Percentiles rank a stretch among this genome's conserved stretches.
These are phyloP conservation scores for Avicennia marina DNA, from an alignment of 257 asterid genomes.

Conservation along the genomic window DNA sequence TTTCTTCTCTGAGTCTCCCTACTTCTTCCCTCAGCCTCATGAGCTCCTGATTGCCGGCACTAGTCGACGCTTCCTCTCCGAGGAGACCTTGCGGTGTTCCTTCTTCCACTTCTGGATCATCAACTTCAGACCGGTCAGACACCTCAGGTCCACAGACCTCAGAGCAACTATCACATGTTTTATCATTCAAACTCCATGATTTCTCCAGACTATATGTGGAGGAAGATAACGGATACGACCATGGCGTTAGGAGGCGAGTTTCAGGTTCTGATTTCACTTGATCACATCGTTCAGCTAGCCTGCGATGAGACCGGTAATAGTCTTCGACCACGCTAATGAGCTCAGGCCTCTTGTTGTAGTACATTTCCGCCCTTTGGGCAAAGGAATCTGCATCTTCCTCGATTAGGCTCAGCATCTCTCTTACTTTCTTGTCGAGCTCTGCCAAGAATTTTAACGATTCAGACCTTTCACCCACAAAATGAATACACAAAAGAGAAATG, in stretches of 20 bases:
- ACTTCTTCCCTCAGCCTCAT: constrained; percentile 45
- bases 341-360: constrained; percentile 80
- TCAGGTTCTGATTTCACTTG: constrained; percentile 53
- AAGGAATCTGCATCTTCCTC: constrained; percentile 91
- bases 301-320: constrained; percentile 67
- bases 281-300: constrained; percentile 68
- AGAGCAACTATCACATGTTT: constrained; percentile 70
- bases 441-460: constrained; percentile 14
- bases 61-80: constrained; percentile 19
- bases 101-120: constrained; percentile 66
- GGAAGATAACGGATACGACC: constrained; percentile 48
- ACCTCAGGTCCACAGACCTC: constrained; percentile 62
- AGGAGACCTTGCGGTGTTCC: constrained; percentile 7
- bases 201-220: constrained; percentile 45
- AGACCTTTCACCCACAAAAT: too few species aligned
- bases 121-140: constrained; percentile 67
- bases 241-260: constrained; percentile 42
- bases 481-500: too few species aligned
- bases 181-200: constrained; percentile 39
- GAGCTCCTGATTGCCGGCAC: constrained; percentile 20
- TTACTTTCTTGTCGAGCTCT: constrained; percentile 73
- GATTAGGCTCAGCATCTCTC: constrained; percentile 56
- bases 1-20: constrained; percentile 53
- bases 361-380: constrained; percentile 89
- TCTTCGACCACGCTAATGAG: constrained; percentile 77